Base-by-base conservation (phyloP, 805 yeast species). In the Spathaspora gorwiae region DNA sequence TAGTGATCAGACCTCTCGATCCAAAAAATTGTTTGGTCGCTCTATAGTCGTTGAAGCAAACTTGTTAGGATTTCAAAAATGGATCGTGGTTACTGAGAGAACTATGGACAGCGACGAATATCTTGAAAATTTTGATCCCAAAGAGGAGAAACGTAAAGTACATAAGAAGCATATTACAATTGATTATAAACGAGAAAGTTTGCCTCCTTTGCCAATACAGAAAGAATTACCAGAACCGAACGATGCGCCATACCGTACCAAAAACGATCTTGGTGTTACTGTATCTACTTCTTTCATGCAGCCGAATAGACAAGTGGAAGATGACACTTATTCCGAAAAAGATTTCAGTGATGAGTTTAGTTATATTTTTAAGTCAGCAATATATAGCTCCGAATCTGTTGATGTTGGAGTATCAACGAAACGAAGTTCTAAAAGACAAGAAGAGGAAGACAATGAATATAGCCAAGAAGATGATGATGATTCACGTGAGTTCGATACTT, bases 31-130 rank as follows among this genome's bases (percentile, higher is more conserved):
- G 1, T 89, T 89, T 68, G 96, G 96, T 8, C 76, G 94, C 52
- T 82, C 95, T 0, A 72, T 87, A 45, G 87, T 89, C 6, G 78
- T 87, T 43, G 96, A 89, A 54, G 88, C 87, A 37, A 88, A 87
- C 38, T 73, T 86, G 52, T 82, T 81, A 51, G 90, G 89, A 72
- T 54, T 86, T 76, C 82, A 78, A 53, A 86, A 85, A 62, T 87
- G 94, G 94, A 76, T 86, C 26, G 77, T 85, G 12, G 70, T 87
- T 14, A 85, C 87, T 50, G 95, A 87, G 59, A 78, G 78, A 47
- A 78, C 80, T 44, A 64, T 80, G 46, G 61, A 60, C 24, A 45
- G 70, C 0, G 68, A 64, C 3, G 70, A 64, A 26, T 70, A 69
- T 45, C 43, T 66, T 15, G 24, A 19, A 19, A 5, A n/a, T n/a